Conservation (phyloP, 768 basidiomycete genomes). For the Amanita phalloides region DNA sequence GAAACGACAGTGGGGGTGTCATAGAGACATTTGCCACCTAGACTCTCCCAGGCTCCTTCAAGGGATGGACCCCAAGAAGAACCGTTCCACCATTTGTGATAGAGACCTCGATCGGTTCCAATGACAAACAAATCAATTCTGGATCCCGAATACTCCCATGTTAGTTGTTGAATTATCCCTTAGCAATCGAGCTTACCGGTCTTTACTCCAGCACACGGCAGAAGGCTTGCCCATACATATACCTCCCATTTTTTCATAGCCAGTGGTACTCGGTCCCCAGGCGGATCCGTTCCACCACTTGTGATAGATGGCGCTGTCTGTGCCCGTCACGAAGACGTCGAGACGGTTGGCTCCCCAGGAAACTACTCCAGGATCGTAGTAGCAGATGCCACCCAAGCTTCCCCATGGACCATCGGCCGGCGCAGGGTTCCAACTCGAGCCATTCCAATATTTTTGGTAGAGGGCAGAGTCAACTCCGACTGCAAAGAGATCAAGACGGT, state of each 20-base stretch:
- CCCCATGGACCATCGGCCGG: background rate
- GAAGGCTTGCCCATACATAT: conserved; percentile 3
- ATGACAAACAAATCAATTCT: no score
- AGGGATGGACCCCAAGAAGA: no score
- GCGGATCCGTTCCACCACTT: conserved; percentile 7
- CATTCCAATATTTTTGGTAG: conserved; percentile 10
- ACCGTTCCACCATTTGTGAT: background rate
- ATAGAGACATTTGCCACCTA: background rate
- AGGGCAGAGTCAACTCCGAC: conserved; percentile 10
- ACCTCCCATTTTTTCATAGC: conserved; percentile 7
- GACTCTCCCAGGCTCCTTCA: background rate
- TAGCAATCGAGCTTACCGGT: no score
- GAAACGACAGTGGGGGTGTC: background rate
- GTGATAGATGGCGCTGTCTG: conserved; percentile 7
- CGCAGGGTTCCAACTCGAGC: background rate
- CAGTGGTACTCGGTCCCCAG: background rate
- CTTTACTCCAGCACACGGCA: no score
- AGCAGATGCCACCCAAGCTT: background rate
- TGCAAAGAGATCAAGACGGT: conserved; percentile 4
- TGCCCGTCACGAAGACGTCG: conserved; percentile 10
- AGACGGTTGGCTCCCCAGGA: conserved; percentile 9
- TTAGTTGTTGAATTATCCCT: no score
- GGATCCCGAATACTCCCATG: no score
- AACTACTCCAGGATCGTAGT: conserved; percentile 7
- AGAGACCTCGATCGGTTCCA: no score